Conservation (phyloP, 1,284 basidiomycete species). For the Malassezia nana region DNA sequence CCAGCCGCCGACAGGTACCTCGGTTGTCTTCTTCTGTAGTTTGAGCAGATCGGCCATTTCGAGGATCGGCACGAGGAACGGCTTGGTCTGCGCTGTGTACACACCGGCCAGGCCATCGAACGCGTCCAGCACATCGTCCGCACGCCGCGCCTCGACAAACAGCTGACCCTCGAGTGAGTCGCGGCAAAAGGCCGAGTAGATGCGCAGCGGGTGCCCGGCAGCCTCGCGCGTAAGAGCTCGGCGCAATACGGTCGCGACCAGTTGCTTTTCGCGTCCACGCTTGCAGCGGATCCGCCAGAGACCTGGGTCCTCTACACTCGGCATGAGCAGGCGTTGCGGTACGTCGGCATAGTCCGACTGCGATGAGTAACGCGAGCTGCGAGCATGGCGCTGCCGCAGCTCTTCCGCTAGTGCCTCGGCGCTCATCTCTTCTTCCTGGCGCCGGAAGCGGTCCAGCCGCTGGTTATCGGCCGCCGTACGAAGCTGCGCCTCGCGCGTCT, state of each 20-base stretch:
- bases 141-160: constrained; percentile 83
- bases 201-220: constrained; percentile 62
- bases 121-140: constrained; percentile 74
- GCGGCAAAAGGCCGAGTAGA: constrained; percentile 86
- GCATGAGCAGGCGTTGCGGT: constrained; percentile 91
- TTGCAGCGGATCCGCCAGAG: constrained; percentile 92
- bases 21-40: constrained; percentile 85
- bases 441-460: constrained; percentile 63
- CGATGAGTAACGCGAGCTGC: constrained; percentile 48
- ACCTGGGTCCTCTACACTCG: constrained; percentile 85
- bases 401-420: constrained; percentile 77
- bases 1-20: constrained; percentile 79
- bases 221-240: constrained; percentile 60
- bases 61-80: constrained; percentile 83
- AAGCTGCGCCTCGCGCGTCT: constrained; percentile 58
- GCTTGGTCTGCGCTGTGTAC: constrained; percentile 59
- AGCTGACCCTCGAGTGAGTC: constrained; percentile 91
- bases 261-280: constrained; percentile 81
- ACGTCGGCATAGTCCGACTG: constrained; percentile 61
- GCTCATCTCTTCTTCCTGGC: constrained; percentile 70
- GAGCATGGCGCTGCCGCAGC: constrained; percentile 67
- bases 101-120: constrained; percentile 83
- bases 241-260: constrained; percentile 87
- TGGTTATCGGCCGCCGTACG: constrained; percentile 59
- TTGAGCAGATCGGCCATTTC: constrained; percentile 95